These are phyloP conservation scores for Pseudopyrenochaeta lycopersici DNA, from an alignment of 2,329 filamentous ascomycete species.

Conservation along the genomic window DNA sequence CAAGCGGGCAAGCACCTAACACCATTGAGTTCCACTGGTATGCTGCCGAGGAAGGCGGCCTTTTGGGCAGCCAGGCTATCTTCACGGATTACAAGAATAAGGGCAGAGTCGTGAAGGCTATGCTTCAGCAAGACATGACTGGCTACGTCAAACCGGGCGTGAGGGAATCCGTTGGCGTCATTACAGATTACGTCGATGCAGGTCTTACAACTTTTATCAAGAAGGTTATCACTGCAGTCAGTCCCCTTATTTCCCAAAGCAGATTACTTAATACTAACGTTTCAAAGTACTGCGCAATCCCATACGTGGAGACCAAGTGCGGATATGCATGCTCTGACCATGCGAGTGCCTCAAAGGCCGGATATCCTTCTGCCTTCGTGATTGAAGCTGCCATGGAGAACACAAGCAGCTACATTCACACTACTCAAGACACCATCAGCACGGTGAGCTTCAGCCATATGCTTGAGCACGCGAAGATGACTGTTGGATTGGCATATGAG, in stretches of 20 bases:
- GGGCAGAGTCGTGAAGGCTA: slow-evolving; percentile 83
- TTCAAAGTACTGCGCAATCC: slow-evolving; percentile 79
- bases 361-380: slow-evolving; percentile 77
- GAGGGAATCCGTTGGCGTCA: slow-evolving; percentile 85
- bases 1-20: slow-evolving; percentile 76
- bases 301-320: slow-evolving; percentile 84
- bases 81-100: slow-evolving; percentile 79
- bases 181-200: slow-evolving; percentile 86
- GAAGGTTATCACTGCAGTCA: slow-evolving; percentile 71
- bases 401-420: slow-evolving; percentile 71
- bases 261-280: background rate
- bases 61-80: slow-evolving; percentile 87
- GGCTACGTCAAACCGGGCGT: slow-evolving; percentile 83
- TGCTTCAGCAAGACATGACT: slow-evolving; percentile 95
- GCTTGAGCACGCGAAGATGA: slow-evolving; percentile 86
- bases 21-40: slow-evolving; percentile 98
- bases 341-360: slow-evolving; percentile 74
- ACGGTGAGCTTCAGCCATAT: slow-evolving; percentile 84
- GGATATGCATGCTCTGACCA: slow-evolving; percentile 85
- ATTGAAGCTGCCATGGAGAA: slow-evolving; percentile 74
- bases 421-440: slow-evolving; percentile 72
- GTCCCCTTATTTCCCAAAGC: background rate
- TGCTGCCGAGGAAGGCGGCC: slow-evolving; percentile 84
- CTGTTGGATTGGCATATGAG: slow-evolving; percentile 81
- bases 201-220: slow-evolving; percentile 88